Conservation (phyloP, 768 basidiomycete species). For the Suillus discolor region DNA sequence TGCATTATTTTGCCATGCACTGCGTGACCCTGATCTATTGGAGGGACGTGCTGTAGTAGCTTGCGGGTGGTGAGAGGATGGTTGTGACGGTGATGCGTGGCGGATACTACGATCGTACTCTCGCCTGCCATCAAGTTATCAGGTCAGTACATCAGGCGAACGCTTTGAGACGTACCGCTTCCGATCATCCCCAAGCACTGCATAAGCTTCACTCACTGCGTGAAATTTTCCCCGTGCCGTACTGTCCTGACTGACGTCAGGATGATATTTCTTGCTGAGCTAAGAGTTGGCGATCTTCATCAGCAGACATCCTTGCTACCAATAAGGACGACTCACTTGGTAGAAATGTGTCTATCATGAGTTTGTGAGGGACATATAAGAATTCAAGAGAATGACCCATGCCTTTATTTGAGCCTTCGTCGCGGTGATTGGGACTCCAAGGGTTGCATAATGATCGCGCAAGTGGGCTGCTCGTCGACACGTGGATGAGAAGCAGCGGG, state of each 20-base stretch:
- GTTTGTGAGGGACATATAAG: slow-evolving; percentile 5
- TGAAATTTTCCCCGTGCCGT: slow-evolving; percentile 43
- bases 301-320: background rate
- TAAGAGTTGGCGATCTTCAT: slow-evolving; percentile 16
- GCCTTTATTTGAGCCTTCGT: slow-evolving; percentile 38
- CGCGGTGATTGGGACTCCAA: slow-evolving; percentile 29
- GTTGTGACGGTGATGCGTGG: slow-evolving; percentile 6
- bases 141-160: background rate
- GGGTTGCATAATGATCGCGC: slow-evolving; percentile 30
- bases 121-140: slow-evolving; percentile 23
- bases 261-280: slow-evolving; percentile 53
- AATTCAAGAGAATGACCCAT: background rate
- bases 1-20: slow-evolving; percentile 28
- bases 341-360: slow-evolving; percentile 30
- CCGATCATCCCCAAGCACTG: slow-evolving; percentile 46
- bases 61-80: slow-evolving; percentile 28
- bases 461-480: slow-evolving; percentile 14
- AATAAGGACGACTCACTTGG: slow-evolving; percentile 21
- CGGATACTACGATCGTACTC: slow-evolving; percentile 32
- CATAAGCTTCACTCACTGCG: slow-evolving; percentile 49
- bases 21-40: slow-evolving; percentile 26
- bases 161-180: slow-evolving; percentile 36
- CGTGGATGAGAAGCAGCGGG: slow-evolving; percentile 26
- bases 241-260: slow-evolving; percentile 44
- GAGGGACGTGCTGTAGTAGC: slow-evolving; percentile 30